Percentiles rank a stretch among this genome's conserved stretches.
Conservation (phyloP, 306 rosid species). For the Medicago arabica region DNA sequence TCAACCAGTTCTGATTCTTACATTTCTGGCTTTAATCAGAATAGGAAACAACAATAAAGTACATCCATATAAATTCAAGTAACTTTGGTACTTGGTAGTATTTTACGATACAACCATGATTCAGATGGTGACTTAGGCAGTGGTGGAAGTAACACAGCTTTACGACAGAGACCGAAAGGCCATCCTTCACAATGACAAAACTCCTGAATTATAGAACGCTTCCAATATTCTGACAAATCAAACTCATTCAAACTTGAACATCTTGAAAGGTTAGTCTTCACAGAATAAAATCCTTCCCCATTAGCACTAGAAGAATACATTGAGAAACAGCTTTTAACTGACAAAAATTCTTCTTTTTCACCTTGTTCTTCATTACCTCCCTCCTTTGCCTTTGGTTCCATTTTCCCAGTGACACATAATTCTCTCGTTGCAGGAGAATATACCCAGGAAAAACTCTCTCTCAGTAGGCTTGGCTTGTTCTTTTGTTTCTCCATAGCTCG, state of each 20-base stretch:
- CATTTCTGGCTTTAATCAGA: conserved; percentile 20
- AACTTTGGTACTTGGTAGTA: conserved; percentile 43
- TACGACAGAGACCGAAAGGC: conserved; percentile 93
- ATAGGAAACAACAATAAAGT: neutral
- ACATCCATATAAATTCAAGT: conserved; percentile 23
- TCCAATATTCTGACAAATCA: conserved; percentile 55
- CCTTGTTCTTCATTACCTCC: conserved; percentile 42
- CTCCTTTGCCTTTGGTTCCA: conserved; percentile 35
- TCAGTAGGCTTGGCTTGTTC: conserved; percentile 51
- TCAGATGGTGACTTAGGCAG: conserved; percentile 85
- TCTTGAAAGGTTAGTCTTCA: conserved; percentile 70
- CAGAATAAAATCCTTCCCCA: conserved; percentile 63
- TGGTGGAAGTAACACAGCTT: conserved; percentile 91
- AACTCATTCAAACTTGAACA: conserved; percentile 67
- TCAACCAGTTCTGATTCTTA: conserved; percentile 12
- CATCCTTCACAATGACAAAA: conserved; percentile 87
- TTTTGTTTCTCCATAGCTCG: conserved; percentile 67
- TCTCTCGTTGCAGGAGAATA: conserved; percentile 65
- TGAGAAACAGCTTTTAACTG: conserved; percentile 66
- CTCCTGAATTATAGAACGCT: conserved; percentile 72
- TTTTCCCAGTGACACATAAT: conserved; percentile 50
- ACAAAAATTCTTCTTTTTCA: conserved; percentile 66
- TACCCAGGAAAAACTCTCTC: conserved; percentile 61
- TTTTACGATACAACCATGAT: conserved; percentile 76
- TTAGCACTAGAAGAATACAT: conserved; percentile 70